These are phyloP conservation scores for Herpetomonas tarakana DNA, from an alignment of 208 protist genomes.

Conservation along the genomic window DNA sequence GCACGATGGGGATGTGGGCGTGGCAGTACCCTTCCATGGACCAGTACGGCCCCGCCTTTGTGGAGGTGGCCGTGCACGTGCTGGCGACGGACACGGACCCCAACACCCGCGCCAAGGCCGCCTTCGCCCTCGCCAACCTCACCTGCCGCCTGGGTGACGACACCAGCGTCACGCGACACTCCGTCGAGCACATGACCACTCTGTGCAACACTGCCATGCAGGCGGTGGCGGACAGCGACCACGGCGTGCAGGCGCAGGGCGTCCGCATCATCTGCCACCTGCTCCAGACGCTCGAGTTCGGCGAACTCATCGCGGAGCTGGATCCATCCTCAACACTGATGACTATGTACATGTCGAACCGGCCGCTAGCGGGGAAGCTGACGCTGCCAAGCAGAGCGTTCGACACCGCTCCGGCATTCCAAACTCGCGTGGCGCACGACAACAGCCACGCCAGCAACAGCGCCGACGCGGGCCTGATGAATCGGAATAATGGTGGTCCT, in stretches of 20 bases:
- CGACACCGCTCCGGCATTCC: background rate
- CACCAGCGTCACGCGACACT: constrained; percentile 16
- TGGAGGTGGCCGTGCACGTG: constrained; percentile 40
- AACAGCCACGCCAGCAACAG: background rate
- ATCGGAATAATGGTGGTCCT: too few relatives aligned
- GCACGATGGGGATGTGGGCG: constrained; percentile 70
- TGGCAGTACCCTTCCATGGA: constrained; percentile 73
- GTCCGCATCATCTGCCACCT: constrained; percentile 84
- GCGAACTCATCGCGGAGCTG: constrained; percentile 67
- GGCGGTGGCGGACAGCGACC: constrained; percentile 32
- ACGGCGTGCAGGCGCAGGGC: constrained; percentile 57
- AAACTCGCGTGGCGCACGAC: background rate
- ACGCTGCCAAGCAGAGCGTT: too few relatives aligned
- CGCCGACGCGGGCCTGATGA: background rate
- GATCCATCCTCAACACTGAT: constrained; percentile 6
- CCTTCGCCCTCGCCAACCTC: constrained; percentile 75
- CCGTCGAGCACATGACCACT: constrained; percentile 24
- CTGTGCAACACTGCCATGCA: constrained; percentile 65
- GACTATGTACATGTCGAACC: background rate
- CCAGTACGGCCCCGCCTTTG: constrained; percentile 25
- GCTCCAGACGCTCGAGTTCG: constrained; percentile 44
- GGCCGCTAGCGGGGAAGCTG: background rate
- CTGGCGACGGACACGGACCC: constrained; percentile 39
- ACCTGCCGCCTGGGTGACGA: constrained; percentile 34
- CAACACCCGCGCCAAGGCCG: constrained; percentile 63